Conservation (phyloP, 495 filamentous ascomycete genomes). For the Letharia columbiana region DNA sequence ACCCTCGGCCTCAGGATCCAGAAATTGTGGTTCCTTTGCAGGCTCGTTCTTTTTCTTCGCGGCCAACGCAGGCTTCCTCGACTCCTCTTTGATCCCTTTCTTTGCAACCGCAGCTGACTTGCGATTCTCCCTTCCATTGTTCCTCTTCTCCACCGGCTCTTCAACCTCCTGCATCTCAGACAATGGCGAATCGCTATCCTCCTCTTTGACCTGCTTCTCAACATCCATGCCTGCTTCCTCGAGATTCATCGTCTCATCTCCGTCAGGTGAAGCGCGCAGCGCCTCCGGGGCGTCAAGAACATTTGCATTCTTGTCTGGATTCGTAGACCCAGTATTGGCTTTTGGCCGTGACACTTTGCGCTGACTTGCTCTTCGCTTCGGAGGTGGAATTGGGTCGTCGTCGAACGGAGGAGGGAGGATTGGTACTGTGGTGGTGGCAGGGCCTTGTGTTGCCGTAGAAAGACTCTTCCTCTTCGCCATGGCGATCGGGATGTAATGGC, state of each 20-base stretch:
- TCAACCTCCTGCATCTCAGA: conserved; percentile 25
- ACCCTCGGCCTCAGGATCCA: conserved; percentile 30
- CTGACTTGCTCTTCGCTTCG: conserved; percentile 27
- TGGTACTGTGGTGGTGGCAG: conserved; percentile 9
- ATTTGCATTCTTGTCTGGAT: conserved; percentile 36
- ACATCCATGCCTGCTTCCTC: conserved; percentile 24
- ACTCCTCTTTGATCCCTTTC: neutral
- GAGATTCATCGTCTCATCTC: conserved; percentile 29
- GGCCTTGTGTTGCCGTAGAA: conserved; percentile 12
- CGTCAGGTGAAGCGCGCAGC: conserved; percentile 37
- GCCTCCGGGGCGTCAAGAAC: conserved; percentile 37
- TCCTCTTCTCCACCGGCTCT: conserved; percentile 12
- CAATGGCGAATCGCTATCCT: conserved; percentile 30
- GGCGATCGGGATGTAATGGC: neutral
- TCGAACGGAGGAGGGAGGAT: conserved; percentile 21
- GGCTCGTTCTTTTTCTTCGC: conserved; percentile 1
- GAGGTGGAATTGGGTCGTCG: conserved; percentile 17
- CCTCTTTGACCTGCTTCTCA: conserved; percentile 29
- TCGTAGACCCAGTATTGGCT: conserved; percentile 25
- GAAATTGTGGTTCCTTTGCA: conserved; percentile 30
- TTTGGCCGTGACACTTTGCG: conserved; percentile 22
- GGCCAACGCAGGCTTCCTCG: conserved; percentile 1
- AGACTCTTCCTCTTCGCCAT: conserved; percentile 27
- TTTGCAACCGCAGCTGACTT: conserved; percentile 14
- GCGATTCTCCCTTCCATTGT: neutral